Percentiles rank a stretch among this genome's conserved stretches.
Evolutionary conservation across 768 basidiomycete genomes (phyloP).

Genomic region (Boletus tomentosulus): DNA sequence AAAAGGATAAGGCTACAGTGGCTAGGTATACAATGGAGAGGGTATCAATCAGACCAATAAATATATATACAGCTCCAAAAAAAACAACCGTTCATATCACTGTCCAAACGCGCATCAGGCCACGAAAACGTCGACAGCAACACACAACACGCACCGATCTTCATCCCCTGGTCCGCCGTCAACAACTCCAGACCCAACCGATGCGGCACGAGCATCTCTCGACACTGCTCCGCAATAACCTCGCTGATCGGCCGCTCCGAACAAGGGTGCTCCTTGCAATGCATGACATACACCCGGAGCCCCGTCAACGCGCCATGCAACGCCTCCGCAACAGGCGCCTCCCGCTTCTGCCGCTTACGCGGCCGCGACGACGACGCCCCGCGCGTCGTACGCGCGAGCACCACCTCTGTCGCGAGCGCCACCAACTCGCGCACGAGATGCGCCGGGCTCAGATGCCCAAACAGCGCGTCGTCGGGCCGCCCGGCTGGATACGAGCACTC

Average conservation of each 20-base stretch:
- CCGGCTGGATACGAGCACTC: conserved; percentile 89
- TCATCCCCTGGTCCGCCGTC: conserved; percentile 75
- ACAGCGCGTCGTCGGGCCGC: conserved; percentile 62
- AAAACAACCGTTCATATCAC: conserved; percentile 33
- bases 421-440: conserved; percentile 75
- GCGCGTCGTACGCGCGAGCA: conserved; percentile 34
- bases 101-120: conserved; percentile 7
- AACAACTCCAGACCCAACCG: conserved; percentile 70
- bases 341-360: conserved; percentile 37
- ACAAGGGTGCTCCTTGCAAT: conserved; percentile 76
- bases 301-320: conserved; percentile 52
- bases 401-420: conserved; percentile 65
- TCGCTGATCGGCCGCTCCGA: conserved; percentile 52
- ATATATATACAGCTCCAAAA: conserved; percentile 3
- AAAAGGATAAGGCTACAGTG: conserved; percentile 36
- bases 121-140: not conserved
- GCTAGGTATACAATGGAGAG: conserved; percentile 33
- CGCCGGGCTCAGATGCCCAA: conserved; percentile 83
- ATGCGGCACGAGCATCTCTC: conserved; percentile 52
- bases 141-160: conserved; percentile 54
- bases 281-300: conserved; percentile 72
- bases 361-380: conserved; percentile 5
- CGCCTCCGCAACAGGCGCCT: conserved; percentile 39
- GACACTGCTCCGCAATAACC: conserved; percentile 72
- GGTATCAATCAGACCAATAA: conserved; percentile 18